Base-by-base conservation (phyloP, 345 rosid genomes). In the Ceriops zippeliana region DNA sequence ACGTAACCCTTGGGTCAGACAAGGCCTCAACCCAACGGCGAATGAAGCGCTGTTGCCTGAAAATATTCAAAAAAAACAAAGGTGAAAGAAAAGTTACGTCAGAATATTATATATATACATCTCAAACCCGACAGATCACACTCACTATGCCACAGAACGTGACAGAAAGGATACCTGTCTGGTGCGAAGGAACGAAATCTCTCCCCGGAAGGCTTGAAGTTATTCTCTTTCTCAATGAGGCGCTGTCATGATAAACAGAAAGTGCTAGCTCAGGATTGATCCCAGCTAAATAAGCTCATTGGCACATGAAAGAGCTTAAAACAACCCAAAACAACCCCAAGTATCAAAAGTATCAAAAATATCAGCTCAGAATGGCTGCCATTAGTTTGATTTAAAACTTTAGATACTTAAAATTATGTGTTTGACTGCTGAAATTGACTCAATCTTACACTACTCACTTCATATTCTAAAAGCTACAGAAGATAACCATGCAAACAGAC, bases 131-230 rank as follows among this genome's bases (percentile, higher is more conserved):
- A 15, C 30, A 56, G 28, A 56, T 56, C 59, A 21, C 59, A 8
- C 59, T 21, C 28, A 21, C 59, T 13, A 15, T 13, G 49, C 49
- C 17, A 42, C 49, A 42, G 49, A 42, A 13, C 49, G 16, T 42
- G 49, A 42, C 49, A 42, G 17, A 42, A n/a, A 7, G n/a, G 31
- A 30, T 56, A 76, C 79, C 75, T 76, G 65, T 76, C 79, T 9
- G 79, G 69, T 32, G 71, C 10, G 26, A 66, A 76, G 20, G 79
- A 71, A 15, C 79, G 71, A 69, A 37, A 76, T 71, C 79, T 71
- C 22, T 76, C 76, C 51, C 80, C 80, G 28, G 80, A 56, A 27
- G 71, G 80, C 66, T 76, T 76, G 68, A 76, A 76, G 69, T 76
- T 76, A 61, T 76, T 76, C 75, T 76, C 80, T 52, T 71, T 76